Evolutionary conservation across 495 filamentous ascomycete species (phyloP), one percentile per base, ranked within the genome.

Genomic region (Trichodelitschia bisporula): DNA sequence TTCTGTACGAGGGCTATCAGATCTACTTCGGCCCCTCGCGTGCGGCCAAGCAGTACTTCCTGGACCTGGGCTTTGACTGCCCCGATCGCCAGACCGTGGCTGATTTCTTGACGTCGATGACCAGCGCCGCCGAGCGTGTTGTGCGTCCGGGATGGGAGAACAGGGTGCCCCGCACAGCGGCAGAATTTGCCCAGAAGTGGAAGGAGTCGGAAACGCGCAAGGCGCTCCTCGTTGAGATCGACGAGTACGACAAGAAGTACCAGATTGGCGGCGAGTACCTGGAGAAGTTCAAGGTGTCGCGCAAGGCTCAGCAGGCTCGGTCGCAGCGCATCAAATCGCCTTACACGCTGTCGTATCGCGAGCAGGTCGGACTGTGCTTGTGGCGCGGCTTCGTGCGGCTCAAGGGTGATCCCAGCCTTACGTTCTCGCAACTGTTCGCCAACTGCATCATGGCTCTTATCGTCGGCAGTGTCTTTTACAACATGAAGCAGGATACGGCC

Each of bases 381-480:
- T 62, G 58, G 46, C 63, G 83, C 36, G 80, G 76, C 4, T 83
- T 70, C 47, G 56, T 59, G 40, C 56, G 72, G 24, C 51, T 92
- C 2, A 57, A 48, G 13, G 74, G 69, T 9, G 78, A 92, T 38
- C 60, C 71, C 34, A 72, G 60, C 39, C 53, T 86, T 40, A 74
- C 72, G 2, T 33, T 89, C 17, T 62, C 66, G 4, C 54, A 64
- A 15, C 54, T 86, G 8, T 58, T 90, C 38, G 77, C 70, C 18
- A 86, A 90, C 42, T 57, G 59, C 31, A 43, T 62, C 40, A 72
- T 84, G 64, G 58, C 76, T 11, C 51, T 92, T 15, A 71, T 93
- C 45, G 64, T 90, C 41, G 62, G 71, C 13, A 74, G 64, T 40
- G 66, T 91, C 26, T 93, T 90, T 53, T 84, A 69, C 51, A 71